phyloP scores from a whole-genome alignment of 257 asterid species.

The Nicotiana knightiana region DNA sequence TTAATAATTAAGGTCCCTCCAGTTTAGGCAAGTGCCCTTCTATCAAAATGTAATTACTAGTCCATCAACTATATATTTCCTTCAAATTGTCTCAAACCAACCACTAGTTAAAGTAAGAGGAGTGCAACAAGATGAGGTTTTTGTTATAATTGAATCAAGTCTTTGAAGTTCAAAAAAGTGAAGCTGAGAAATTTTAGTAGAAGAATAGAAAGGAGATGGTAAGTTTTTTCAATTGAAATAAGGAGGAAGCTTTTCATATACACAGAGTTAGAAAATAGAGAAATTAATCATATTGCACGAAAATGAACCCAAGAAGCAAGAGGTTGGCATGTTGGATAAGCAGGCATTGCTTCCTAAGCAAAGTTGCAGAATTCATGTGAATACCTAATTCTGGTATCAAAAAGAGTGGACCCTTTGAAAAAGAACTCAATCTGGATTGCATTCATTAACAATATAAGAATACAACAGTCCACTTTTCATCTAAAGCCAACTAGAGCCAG shows the following conservation, averaged over 20 bases:
- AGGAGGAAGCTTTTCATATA: neutral
- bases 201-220: too few relatives aligned
- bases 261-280: neutral
- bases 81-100: neutral
- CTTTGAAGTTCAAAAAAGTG: too few relatives aligned
- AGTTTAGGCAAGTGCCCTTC: too few relatives aligned
- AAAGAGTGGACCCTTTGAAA: neutral
- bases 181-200: too few relatives aligned
- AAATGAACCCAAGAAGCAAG: neutral
- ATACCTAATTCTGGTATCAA: neutral
- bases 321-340: neutral
- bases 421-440: neutral
- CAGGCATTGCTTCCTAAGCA: neutral
- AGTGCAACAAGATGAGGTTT: neutral
- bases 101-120: neutral
- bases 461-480: neutral
- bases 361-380: neutral
- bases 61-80: neutral
- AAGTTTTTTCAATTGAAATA: too few relatives aligned
- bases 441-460: too few relatives aligned
- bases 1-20: too few relatives aligned
- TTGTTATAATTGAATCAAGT: too few relatives aligned
- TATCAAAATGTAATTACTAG: neutral
- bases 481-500: constrained; percentile 73
- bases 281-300: neutral